phyloP scores from a whole-genome alignment of 768 basidiomycete genomes.

The Sistotremastrum suecicum region DNA sequence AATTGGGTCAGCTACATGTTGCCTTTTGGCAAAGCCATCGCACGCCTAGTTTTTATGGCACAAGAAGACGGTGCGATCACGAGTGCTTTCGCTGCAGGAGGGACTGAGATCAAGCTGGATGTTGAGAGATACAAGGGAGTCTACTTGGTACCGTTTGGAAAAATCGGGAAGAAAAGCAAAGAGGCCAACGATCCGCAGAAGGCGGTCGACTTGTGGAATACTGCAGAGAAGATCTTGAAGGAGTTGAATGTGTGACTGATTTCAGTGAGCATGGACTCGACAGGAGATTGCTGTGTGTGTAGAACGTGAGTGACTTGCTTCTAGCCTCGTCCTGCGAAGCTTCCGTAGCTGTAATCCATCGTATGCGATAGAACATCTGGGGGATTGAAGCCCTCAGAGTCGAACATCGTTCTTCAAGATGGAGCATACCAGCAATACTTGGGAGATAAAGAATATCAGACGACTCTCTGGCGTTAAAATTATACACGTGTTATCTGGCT shows the following conservation, averaged over 20 bases:
- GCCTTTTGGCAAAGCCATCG: conserved; percentile 10
- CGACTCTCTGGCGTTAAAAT: too few relatives aligned
- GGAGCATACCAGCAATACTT: too few relatives aligned
- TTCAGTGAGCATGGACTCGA: too few relatives aligned
- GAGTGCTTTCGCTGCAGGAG: conserved; percentile 11
- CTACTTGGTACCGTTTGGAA: conserved; percentile 11
- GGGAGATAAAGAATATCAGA: too few relatives aligned
- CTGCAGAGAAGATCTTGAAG: conserved; percentile 16
- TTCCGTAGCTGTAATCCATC: too few relatives aligned
- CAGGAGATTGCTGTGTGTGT: too few relatives aligned
- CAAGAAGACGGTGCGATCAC: conserved; percentile 13
- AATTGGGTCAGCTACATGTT: background rate
- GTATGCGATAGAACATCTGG: too few relatives aligned
- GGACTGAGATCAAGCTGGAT: conserved; percentile 6
- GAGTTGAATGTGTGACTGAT: conserved; percentile 4
- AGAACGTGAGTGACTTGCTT: too few relatives aligned
- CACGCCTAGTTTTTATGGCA: conserved; percentile 10
- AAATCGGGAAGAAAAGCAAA: conserved; percentile 1
- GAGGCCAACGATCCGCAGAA: conserved; percentile 5
- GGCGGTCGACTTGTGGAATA: conserved; percentile 9
- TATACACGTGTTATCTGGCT: too few relatives aligned
- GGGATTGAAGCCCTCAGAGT: too few relatives aligned
- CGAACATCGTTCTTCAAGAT: too few relatives aligned
- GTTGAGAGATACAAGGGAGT: conserved; percentile 9
- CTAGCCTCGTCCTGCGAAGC: too few relatives aligned